Percentiles rank a stretch among this genome's conserved stretches.
phyloP scores from a whole-genome alignment of 2,329 filamentous ascomycete species.

The Alternaria alternata region DNA sequence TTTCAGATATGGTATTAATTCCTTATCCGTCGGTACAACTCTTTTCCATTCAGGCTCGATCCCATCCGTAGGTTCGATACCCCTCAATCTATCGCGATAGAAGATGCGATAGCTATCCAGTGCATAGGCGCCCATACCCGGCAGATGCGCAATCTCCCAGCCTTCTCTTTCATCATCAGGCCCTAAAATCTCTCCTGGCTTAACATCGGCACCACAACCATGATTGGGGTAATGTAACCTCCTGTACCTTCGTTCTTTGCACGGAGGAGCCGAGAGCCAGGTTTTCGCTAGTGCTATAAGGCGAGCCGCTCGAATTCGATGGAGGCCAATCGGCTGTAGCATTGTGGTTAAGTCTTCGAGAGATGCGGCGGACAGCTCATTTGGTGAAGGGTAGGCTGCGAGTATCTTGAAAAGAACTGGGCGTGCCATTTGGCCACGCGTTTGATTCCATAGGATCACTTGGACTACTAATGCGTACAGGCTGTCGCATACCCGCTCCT shows the following conservation, averaged over 20 bases:
- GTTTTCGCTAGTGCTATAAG: slow-evolving; percentile 74
- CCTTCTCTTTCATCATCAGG: slow-evolving; percentile 53
- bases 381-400: slow-evolving; percentile 71
- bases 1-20: slow-evolving; percentile 82
- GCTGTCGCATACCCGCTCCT: slow-evolving; percentile 77
- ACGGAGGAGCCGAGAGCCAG: slow-evolving; percentile 73
- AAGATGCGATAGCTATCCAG: slow-evolving; percentile 94
- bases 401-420: slow-evolving; percentile 77
- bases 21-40: slow-evolving; percentile 83
- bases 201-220: slow-evolving; percentile 51
- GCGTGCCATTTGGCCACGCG: slow-evolving; percentile 75
- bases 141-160: slow-evolving; percentile 89
- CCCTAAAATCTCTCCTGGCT: slow-evolving; percentile 52
- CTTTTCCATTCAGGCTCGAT: slow-evolving; percentile 93
- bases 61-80: slow-evolving; percentile 59
- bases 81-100: slow-evolving; percentile 79
- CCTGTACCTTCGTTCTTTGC: slow-evolving; percentile 64
- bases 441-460: slow-evolving; percentile 85
- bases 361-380: slow-evolving; percentile 61
- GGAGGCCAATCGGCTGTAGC: slow-evolving; percentile 40
- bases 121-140: slow-evolving; percentile 76
- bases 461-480: slow-evolving; percentile 84
- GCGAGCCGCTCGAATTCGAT: slow-evolving; percentile 64
- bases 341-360: slow-evolving; percentile 26
- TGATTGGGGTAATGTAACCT: slow-evolving; percentile 55